A percentile compares a stretch with the other conserved stretches of the same genome.
Conservation (phyloP, 176 grass and related monocot species). For the Rhipidocladum racemiflorum region DNA sequence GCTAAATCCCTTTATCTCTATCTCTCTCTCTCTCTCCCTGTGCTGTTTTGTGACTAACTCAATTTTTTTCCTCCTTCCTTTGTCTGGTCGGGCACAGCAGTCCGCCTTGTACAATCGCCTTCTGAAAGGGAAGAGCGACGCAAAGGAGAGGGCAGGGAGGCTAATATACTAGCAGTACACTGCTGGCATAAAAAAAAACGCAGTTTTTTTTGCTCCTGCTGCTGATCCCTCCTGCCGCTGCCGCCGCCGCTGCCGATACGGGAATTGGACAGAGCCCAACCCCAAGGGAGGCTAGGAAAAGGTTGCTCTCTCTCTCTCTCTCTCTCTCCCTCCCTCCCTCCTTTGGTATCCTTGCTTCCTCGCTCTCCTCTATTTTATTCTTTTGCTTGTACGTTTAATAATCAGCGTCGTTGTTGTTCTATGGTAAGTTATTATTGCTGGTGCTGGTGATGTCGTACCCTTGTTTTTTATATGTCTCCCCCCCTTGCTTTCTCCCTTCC, state of each 20-base stretch:
- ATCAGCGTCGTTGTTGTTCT: slow-evolving; percentile 44
- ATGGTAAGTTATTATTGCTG: slow-evolving; percentile 55
- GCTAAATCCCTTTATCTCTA: slow-evolving; percentile 51
- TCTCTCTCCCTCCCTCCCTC: slow-evolving; percentile 13
- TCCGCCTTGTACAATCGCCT: slow-evolving; percentile 84
- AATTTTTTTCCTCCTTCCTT: slow-evolving; percentile 40
- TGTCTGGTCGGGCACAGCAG: slow-evolving; percentile 49
- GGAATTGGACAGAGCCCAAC: slow-evolving; percentile 55
- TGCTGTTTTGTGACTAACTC: slow-evolving; percentile 56
- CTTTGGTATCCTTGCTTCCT: slow-evolving; percentile 41
- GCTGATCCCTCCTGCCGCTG: slow-evolving; percentile 38
- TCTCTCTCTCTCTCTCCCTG: slow-evolving; percentile 24
- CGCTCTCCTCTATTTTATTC: slow-evolving; percentile 29
- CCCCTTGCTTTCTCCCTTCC: background rate
- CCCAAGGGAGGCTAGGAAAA: slow-evolving; percentile 46
- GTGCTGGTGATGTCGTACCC: slow-evolving; percentile 48
- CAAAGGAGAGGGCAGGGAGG: slow-evolving; percentile 32
- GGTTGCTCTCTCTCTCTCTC: slow-evolving; percentile 58
- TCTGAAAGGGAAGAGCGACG: slow-evolving; percentile 76
- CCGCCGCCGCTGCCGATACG: slow-evolving; percentile 38
- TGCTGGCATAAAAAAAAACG: slow-evolving; percentile 26
- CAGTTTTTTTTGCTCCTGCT: slow-evolving; percentile 19
- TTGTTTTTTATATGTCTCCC: slow-evolving; percentile 52
- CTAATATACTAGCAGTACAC: slow-evolving; percentile 41
- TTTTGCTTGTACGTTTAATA: slow-evolving; percentile 44